Evolutionary conservation across 1,139 yeast genomes (phyloP).

Genomic region (Zhuliangozyma blackwelliae): DNA sequence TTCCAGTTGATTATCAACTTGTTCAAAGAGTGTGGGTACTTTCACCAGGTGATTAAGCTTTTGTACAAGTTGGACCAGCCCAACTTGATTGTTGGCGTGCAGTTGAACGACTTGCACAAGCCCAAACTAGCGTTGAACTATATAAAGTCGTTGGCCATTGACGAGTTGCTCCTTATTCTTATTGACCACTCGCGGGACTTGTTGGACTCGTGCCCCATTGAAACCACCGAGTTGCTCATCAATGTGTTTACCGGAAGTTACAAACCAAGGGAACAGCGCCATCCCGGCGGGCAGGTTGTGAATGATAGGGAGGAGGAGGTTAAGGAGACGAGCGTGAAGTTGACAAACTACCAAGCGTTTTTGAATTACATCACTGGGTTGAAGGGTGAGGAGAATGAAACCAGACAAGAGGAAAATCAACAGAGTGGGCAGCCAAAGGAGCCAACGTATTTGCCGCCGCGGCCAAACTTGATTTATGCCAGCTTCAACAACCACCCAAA

Average conservation of each 20-base stretch:
- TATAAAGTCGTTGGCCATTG: constrained; percentile 66
- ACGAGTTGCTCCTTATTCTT: constrained; percentile 72
- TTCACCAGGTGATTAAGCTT: constrained; percentile 62
- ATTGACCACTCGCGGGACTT: constrained; percentile 62
- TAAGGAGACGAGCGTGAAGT: constrained; percentile 15
- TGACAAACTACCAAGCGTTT: constrained; percentile 72
- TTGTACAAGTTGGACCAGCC: constrained; percentile 74
- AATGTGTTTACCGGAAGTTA: constrained; percentile 87
- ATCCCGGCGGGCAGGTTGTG: too few relatives aligned
- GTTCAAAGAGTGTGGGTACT: constrained; percentile 75
- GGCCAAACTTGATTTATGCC: constrained; percentile 81
- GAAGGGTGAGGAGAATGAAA: constrained; percentile 11
- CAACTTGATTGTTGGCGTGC: constrained; percentile 71
- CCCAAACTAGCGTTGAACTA: constrained; percentile 62
- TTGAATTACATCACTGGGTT: constrained; percentile 53
- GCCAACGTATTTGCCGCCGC: constrained; percentile 89
- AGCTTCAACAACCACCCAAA: constrained; percentile 80
- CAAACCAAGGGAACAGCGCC: constrained; percentile 31
- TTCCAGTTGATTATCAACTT: constrained; percentile 65
- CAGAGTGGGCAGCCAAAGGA: constrained; percentile 6
- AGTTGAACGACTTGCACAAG: constrained; percentile 55
- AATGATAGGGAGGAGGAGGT: constrained; percentile 7
- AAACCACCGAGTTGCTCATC: constrained; percentile 76
- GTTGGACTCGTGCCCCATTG: constrained; percentile 68
- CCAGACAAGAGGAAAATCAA: constrained; percentile 4